These are phyloP conservation scores for Globisporangium camurandrum DNA, from an alignment of 352 stramenopile genomes.

Conservation along the genomic window DNA sequence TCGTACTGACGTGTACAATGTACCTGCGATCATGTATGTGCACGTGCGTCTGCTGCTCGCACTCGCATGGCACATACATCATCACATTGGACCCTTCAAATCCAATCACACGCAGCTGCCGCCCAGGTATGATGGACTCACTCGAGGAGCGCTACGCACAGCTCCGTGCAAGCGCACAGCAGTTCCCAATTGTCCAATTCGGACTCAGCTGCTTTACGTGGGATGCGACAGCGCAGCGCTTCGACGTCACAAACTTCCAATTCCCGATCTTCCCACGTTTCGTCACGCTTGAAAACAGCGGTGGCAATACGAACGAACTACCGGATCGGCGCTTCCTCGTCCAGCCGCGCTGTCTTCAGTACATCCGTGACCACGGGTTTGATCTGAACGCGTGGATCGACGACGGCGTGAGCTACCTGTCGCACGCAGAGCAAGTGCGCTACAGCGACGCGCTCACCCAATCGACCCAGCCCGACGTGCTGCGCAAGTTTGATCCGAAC, in stretches of 20 bases:
- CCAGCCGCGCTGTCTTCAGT: slow-evolving; percentile 71
- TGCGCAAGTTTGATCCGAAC: slow-evolving; percentile 25
- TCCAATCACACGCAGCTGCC: slow-evolving; percentile 22
- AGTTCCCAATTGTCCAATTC: slow-evolving; percentile 73
- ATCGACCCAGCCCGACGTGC: slow-evolving; percentile 26
- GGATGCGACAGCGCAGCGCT: slow-evolving; percentile 26
- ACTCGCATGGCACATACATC: no score
- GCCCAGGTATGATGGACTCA: slow-evolving; percentile 64
- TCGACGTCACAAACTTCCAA: slow-evolving; percentile 57
- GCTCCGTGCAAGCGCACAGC: slow-evolving; percentile 36
- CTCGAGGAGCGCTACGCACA: slow-evolving; percentile 61
- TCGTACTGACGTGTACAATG: background rate
- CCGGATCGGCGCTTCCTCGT: slow-evolving; percentile 56
- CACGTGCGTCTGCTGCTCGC: background rate
- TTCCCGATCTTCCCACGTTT: slow-evolving; percentile 70
- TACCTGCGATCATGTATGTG: background rate
- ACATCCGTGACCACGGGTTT: slow-evolving; percentile 69
- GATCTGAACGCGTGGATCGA: slow-evolving; percentile 77
- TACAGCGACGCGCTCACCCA: slow-evolving; percentile 13
- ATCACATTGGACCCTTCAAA: no score
- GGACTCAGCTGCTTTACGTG: slow-evolving; percentile 64
- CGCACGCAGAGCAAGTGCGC: slow-evolving; percentile 40
- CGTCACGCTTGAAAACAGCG: no score
- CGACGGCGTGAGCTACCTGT: slow-evolving; percentile 60
- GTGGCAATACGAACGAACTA: slow-evolving; percentile 16